Evolutionary conservation across 495 filamentous ascomycete genomes (phyloP), one percentile per base, ranked within the genome.

Genomic region (Clavariopsis aquatica): DNA sequence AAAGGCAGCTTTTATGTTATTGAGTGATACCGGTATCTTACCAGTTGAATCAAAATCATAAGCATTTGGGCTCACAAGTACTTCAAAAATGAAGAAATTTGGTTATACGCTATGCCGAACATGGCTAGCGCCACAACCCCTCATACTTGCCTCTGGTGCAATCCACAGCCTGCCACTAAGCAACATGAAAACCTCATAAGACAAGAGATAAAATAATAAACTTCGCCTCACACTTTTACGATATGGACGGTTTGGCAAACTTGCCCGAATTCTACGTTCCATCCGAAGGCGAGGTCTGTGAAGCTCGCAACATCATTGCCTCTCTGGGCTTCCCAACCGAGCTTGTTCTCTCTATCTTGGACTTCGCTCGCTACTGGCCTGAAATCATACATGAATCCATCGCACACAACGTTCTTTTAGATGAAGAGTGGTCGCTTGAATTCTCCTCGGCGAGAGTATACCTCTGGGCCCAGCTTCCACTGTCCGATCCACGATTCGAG

Each of bases 341-440:
- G 20, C 47, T 60, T 1, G 31, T 52, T 29, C 57, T 60, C 15
- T 9, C 26, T 4, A 52, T 60, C 47, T 6, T 60, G 7, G 28
- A 52, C 45, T 28, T 24, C 27, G 57, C 57, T 22, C 45, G 47
- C 46, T 60, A 60, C 31, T 60, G 57, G 57, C 45, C 29, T 19
- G 57, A 60, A 26, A 19, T 60, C 9, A 47, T 23, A 15, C 3
- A 28, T 13, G 28, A 52, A 23, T 60, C 20, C 15, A 52, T 26
- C 7, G 45, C 13, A 10, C n/a, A 60, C 26, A 46, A 15, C 15
- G 13, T 19, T 24, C 26, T 52, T 1, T 20, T 24, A 19, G 57
- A 34, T 17, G 20, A 38, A 2, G 57, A 52, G 20, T 60, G 46
- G 47, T 23, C 57, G 20, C 24, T 52, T 17, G 27, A 31, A 2